A percentile compares a stretch with the other conserved stretches of the same genome.
phyloP scores from a whole-genome alignment of 148 eudicot genomes.

The Drosera capensis region DNA sequence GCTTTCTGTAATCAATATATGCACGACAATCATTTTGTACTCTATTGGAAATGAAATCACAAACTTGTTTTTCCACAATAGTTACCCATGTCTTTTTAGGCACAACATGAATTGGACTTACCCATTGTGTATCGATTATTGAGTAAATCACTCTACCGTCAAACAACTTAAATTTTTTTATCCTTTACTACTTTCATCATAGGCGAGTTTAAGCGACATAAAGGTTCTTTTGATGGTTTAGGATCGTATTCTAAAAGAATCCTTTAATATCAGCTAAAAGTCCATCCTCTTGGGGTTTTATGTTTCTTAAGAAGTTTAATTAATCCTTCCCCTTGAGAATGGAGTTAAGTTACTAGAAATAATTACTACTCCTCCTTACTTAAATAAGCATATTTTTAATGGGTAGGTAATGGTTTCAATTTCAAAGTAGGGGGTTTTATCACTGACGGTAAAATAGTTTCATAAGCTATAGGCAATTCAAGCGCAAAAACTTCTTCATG shows the following conservation, averaged over 20 bases:
- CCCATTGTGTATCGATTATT: not conserved
- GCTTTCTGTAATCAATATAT: not conserved
- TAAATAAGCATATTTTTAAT: too few relatives aligned
- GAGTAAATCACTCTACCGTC: constrained; percentile 1
- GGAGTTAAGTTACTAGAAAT: too few relatives aligned
- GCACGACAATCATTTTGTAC: not conserved
- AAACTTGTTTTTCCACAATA: not conserved
- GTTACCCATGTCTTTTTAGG: not conserved
- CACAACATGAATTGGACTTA: not conserved
- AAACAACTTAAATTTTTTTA: not conserved
- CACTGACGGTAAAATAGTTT: too few relatives aligned
- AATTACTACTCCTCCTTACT: too few relatives aligned
- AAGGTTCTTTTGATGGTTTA: not conserved
- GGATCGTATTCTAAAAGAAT: not conserved
- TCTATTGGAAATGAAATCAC: not conserved
- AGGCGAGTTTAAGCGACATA: not conserved
- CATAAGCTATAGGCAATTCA: too few relatives aligned
- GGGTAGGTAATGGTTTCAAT: too few relatives aligned
- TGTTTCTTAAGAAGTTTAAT: too few relatives aligned
- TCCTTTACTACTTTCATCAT: constrained; percentile 1
- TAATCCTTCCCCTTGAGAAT: too few relatives aligned
- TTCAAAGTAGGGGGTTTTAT: too few relatives aligned
- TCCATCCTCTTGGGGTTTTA: too few relatives aligned
- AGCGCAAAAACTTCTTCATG: too few relatives aligned
- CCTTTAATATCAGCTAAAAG: too few relatives aligned